phyloP scores from a whole-genome alignment of 2,329 filamentous ascomycete species.

The Verticillium tricorpus region DNA sequence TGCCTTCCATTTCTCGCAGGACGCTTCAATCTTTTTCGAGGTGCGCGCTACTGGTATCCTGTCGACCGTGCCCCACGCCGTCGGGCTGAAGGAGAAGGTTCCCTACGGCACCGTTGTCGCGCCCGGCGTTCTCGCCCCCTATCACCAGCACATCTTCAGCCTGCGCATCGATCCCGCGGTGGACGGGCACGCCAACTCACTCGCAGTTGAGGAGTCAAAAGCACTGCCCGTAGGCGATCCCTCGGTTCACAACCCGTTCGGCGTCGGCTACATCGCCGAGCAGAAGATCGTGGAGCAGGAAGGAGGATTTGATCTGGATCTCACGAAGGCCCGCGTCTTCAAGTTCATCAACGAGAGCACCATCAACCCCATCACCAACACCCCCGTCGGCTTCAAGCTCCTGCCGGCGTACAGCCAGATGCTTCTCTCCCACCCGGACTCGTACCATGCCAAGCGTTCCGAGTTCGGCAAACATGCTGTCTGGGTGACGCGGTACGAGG shows the following conservation, averaged over 20 bases:
- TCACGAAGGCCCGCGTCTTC: conserved; percentile 30
- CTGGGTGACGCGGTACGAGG: conserved; percentile 29
- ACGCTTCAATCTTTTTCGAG: conserved; percentile 47
- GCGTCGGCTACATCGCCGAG: conserved; percentile 21
- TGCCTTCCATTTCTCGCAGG: conserved; percentile 44
- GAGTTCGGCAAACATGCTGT: conserved; percentile 30
- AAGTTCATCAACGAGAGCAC: conserved; percentile 28
- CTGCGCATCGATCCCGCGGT: conserved; percentile 53
- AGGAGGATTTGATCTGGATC: conserved; percentile 35
- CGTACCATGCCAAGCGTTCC: conserved; percentile 27
- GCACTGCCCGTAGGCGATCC: not conserved
- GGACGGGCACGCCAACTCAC: conserved; percentile 46
- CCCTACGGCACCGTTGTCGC: conserved; percentile 52
- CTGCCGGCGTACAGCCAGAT: conserved; percentile 20
- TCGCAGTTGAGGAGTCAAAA: conserved; percentile 17
- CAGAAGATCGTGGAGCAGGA: conserved; percentile 33
- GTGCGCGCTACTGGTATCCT: conserved; percentile 51
- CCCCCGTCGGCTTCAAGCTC: conserved; percentile 29
- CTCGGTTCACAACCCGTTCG: conserved; percentile 15
- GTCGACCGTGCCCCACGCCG: conserved; percentile 47
- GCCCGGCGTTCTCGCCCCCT: conserved; percentile 53
- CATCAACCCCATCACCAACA: conserved; percentile 24
- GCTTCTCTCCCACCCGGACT: conserved; percentile 17
- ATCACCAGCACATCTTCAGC: conserved; percentile 60
- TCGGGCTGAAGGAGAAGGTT: conserved; percentile 34